Percentiles rank a stretch among this genome's conserved stretches.
phyloP scores from a whole-genome alignment of 192 early-diverging fungal species.

The Backusella macrospora region DNA sequence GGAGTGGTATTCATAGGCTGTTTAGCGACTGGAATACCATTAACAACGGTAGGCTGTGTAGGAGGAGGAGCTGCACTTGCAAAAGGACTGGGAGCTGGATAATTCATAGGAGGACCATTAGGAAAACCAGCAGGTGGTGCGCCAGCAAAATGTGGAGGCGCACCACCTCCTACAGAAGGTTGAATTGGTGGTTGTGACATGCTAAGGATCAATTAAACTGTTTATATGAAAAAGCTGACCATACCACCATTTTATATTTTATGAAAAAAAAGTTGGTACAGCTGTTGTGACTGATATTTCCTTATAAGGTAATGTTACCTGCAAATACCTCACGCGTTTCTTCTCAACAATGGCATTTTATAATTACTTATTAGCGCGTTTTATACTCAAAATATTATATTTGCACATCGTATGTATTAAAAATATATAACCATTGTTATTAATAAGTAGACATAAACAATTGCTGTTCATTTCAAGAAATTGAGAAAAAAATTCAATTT shows the following conservation, averaged over 20 bases:
- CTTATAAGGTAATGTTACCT: too few relatives aligned
- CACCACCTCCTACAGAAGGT: constrained; percentile 1
- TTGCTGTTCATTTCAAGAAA: too few relatives aligned
- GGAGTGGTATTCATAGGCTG: constrained; percentile 65
- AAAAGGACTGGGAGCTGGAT: constrained; percentile 9
- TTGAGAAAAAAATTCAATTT: too few relatives aligned
- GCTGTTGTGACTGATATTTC: too few relatives aligned
- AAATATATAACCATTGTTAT: too few relatives aligned
- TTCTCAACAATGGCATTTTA: too few relatives aligned
- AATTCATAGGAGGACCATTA: constrained; percentile 10
- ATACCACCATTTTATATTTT: not conserved
- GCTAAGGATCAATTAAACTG: not conserved
- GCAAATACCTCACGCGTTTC: too few relatives aligned
- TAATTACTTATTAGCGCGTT: too few relatives aligned
- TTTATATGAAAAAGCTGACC: not conserved
- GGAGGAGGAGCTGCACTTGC: not conserved
- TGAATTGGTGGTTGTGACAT: constrained; percentile 15
- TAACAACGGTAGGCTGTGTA: not conserved
- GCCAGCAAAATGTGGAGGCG: constrained; percentile 12
- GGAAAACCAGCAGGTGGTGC: constrained; percentile 19
- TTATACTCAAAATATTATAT: too few relatives aligned
- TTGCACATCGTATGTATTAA: too few relatives aligned
- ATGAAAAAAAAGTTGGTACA: not conserved
- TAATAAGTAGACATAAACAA: too few relatives aligned
- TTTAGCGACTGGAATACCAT: constrained; percentile 47